phyloP scores from a whole-genome alignment of 805 yeast species.

The Zygosaccharomyces rouxii region DNA sequence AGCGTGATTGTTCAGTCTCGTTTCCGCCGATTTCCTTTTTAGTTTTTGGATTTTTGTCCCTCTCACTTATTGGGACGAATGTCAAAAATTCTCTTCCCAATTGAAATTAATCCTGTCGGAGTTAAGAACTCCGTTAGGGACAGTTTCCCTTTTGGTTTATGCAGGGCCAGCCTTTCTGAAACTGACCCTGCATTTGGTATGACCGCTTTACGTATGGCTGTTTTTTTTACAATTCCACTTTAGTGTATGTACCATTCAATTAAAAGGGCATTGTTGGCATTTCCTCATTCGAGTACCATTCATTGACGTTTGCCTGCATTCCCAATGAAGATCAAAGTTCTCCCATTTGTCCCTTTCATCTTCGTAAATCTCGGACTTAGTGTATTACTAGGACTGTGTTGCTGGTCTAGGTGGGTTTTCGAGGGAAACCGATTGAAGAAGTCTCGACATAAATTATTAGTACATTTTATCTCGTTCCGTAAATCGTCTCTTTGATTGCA shows the following conservation, averaged over 20 bases:
- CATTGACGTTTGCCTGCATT: too few relatives aligned
- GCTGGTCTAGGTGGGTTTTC: too few relatives aligned
- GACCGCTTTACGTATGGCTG: too few relatives aligned
- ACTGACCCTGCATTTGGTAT: too few relatives aligned
- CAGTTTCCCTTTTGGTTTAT: neutral
- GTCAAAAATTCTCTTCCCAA: neutral
- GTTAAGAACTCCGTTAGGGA: neutral
- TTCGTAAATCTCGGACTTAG: too few relatives aligned
- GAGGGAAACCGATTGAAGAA: too few relatives aligned
- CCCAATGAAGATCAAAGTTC: neutral
- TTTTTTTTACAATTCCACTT: neutral
- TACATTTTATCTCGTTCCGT: too few relatives aligned
- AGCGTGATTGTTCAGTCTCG: neutral
- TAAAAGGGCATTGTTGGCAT: neutral
- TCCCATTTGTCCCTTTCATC: neutral
- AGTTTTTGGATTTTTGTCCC: neutral
- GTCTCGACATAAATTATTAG: too few relatives aligned
- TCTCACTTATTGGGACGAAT: neutral
- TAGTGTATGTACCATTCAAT: neutral
- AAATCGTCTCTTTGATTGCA: too few relatives aligned
- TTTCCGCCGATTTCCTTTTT: neutral
- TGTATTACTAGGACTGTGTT: too few relatives aligned
- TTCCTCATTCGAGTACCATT: too few relatives aligned
- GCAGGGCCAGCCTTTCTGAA: too few relatives aligned
- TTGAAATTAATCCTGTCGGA: neutral